Percentiles rank a stretch among this genome's conserved stretches.
Evolutionary conservation across 2,329 filamentous ascomycete species (phyloP).

Genomic region (Escovopsis sp.): DNA sequence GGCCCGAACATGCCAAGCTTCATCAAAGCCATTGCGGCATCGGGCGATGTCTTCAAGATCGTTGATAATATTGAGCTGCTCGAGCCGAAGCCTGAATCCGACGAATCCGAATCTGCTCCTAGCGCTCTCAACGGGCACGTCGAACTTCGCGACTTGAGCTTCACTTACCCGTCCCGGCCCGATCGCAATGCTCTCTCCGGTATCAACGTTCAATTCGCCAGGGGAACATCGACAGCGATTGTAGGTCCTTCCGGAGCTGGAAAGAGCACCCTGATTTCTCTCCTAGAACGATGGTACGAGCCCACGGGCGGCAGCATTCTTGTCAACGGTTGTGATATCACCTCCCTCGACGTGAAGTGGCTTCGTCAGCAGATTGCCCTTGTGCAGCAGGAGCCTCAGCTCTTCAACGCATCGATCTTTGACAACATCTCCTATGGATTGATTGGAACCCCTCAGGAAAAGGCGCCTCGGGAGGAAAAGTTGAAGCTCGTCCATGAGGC

Average conservation of each 20-base stretch:
- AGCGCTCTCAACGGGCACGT: constrained; percentile 21
- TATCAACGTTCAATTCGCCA: constrained; percentile 23
- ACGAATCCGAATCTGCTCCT: constrained; percentile 14
- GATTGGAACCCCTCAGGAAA: constrained; percentile 2
- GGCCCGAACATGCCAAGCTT: constrained; percentile 14
- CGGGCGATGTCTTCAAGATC: constrained; percentile 20
- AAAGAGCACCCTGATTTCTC: constrained; percentile 33
- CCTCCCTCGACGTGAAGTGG: constrained; percentile 28
- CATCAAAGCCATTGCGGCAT: constrained; percentile 19
- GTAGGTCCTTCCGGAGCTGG: constrained; percentile 38
- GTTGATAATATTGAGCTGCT: constrained; percentile 16
- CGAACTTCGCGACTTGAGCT: constrained; percentile 26
- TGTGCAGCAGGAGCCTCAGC: constrained; percentile 18
- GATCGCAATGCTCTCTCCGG: constrained; percentile 22
- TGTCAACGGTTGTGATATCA: constrained; percentile 19
- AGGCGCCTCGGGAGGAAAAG: background rate
- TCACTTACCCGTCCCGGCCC: constrained; percentile 42
- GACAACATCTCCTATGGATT: constrained; percentile 13
- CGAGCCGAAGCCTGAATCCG: constrained; percentile 11
- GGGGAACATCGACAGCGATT: constrained; percentile 32
- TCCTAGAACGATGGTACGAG: constrained; percentile 41
- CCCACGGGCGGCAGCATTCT: constrained; percentile 23
- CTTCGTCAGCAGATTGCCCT: constrained; percentile 30
- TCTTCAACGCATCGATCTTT: constrained; percentile 15
- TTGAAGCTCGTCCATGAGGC: constrained; percentile 2